Base-by-base conservation (phyloP, 2,329 filamentous ascomycete species). In the Curvularia eragrostidis region DNA sequence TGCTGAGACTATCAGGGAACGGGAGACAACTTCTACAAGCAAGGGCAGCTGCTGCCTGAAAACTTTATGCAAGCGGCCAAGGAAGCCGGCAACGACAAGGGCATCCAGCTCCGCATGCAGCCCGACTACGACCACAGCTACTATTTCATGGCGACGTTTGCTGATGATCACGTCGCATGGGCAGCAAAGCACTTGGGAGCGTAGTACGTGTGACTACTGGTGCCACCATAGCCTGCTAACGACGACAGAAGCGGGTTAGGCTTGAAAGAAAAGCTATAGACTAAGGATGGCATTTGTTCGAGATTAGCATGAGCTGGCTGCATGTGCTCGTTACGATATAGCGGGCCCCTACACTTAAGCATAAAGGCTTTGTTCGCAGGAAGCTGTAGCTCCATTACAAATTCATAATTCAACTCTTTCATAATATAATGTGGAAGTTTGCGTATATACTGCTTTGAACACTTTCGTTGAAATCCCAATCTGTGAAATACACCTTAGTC, bases 71-170 rank as follows among this genome's bases (percentile, higher is more conserved):
- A 87, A 70, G 93, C 91, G 12, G 92, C 89, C 58, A 88, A 91
- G 80, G 88, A 90, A 65, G 85, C 87, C 24, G 91, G 91, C 19
- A 83, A 92, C 51, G 80, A 83, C 59, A 82, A 86, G 58, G 91
- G 90, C 9, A 80, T 97, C 62, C 86, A 86, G 52, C 80, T 98
- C 63, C 86, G 94, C 71, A 95, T 94, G 82, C 94, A 97, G 75
- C 84, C 90, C 62, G 93, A 88, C 61, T 98, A 99, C 75, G 95
- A 99, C 77, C 95, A 99, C 80, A 96, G 92, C 62, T 99, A 99
- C 81, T 99, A 88, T 80, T 97, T 97, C 79, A 96, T 99, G 83
- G 89, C 93, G 34, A 88, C 87, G 15, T 99, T 99, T 76, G 86
- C 89, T 42, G 89, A 91, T 71, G 93, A 98, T 69, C 95, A 99